Percentiles rank a stretch among this genome's conserved stretches.
phyloP scores from a whole-genome alignment of 1,284 basidiomycete species.

The Boletus holoroseus region DNA sequence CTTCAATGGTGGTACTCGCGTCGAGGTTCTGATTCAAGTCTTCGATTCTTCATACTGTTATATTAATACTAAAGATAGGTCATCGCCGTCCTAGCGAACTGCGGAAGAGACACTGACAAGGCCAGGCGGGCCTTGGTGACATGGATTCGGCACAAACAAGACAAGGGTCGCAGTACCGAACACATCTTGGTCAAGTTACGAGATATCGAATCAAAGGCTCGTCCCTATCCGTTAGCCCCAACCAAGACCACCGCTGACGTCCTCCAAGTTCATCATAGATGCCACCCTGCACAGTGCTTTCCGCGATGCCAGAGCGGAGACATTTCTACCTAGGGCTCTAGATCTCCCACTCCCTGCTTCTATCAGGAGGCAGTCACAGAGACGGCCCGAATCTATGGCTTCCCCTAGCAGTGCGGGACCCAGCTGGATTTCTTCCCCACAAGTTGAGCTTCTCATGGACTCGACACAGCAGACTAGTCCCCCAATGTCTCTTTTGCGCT shows the following conservation, averaged over 20 bases:
- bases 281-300: conserved; percentile 26
- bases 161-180: conserved; percentile 29
- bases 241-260: conserved; percentile 7
- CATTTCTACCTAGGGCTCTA: conserved; percentile 25
- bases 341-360: conserved; percentile 26
- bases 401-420: neutral
- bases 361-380: neutral
- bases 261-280: conserved; percentile 30
- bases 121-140: conserved; percentile 30
- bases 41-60: neutral
- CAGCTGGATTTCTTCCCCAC: conserved; percentile 1
- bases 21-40: conserved; percentile 21
- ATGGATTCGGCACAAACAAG: conserved; percentile 30
- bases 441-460: neutral
- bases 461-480: neutral
- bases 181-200: conserved; percentile 29
- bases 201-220: conserved; percentile 30
- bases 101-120: conserved; percentile 27
- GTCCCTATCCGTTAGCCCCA: conserved; percentile 4
- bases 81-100: conserved; percentile 32
- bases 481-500: neutral
- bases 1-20: conserved; percentile 30
- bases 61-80: conserved; percentile 21
- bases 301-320: conserved; percentile 32
- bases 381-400: neutral